These are phyloP conservation scores for Phytophthora colocasiae DNA, from an alignment of 352 stramenopile genomes.

Conservation along the genomic window DNA sequence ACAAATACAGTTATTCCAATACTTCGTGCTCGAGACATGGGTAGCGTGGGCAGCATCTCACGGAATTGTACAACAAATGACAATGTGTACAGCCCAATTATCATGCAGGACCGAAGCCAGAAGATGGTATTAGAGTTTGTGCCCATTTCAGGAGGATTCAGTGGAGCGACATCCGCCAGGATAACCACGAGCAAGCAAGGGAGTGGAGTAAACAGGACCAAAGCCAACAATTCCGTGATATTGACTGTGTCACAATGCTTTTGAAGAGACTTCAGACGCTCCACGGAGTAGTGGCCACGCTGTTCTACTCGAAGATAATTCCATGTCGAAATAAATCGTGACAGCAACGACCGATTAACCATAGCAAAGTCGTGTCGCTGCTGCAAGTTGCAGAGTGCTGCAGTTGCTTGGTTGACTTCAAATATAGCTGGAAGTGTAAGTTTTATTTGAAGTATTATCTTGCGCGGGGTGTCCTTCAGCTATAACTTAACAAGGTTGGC, in stretches of 20 bases:
- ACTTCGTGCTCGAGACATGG: slow-evolving; percentile 9
- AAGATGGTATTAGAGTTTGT: background rate
- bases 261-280: background rate
- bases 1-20: slow-evolving; percentile 25
- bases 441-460: too few species aligned
- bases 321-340: too few species aligned
- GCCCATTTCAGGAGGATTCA: background rate
- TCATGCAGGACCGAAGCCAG: background rate
- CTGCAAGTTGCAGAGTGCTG: too few species aligned
- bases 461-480: too few species aligned
- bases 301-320: background rate
- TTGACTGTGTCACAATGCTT: background rate
- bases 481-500: too few species aligned
- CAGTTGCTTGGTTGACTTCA: too few species aligned
- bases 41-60: too few species aligned
- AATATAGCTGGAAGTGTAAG: too few species aligned
- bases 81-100: background rate
- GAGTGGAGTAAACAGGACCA: background rate
- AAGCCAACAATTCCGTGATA: background rate
- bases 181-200: background rate
- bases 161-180: background rate
- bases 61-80: background rate
- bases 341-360: too few species aligned
- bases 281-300: background rate
- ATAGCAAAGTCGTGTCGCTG: too few species aligned